Evolutionary conservation across 2,329 filamentous ascomycete genomes (phyloP), one percentile per base, ranked within the genome.

Genomic region (Trichoderma lentiforme): DNA sequence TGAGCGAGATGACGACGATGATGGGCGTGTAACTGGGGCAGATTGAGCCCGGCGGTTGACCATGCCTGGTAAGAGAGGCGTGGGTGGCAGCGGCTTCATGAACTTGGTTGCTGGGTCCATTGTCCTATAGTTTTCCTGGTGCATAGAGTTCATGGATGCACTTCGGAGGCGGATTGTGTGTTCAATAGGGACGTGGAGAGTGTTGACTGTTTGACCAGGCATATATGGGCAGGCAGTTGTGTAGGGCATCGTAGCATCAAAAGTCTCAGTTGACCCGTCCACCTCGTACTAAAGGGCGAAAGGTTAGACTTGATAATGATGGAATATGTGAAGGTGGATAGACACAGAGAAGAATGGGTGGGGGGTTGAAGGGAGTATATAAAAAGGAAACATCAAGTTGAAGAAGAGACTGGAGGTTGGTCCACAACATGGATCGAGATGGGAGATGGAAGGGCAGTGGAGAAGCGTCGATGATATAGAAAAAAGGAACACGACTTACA

Each of bases 141-240:
- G 82, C 65, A 90, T 82, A 7, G 90, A 91, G 76, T 84, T 90
- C 75, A 89, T 84, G 5, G 92, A 94, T 71, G 86, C 89, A 76
- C 91, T 92, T 73, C 91, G 88, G 73, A 86, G 82, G 72, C 89
- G 86, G 74, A 84, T 82, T 56, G 85, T 82, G 74, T 87, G 86
- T 80, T 97, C 92, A 39, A 89, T 84, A 15, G 95, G 95, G 12
- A 98, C 89, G 70, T 92, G 90, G 71, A 98, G 84, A 15, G 94
- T 89, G 82, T 98, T 98, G 79, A 98, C 89, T 2, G 88, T 88
- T 81, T 98, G 95, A 15, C 95, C 95, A 4, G 95, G 95, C 30
- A 98, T 87, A 74, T 95, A 90, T 43, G 95, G 94, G 78, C 95
- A 98, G 57, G 88, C 83, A 3, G 89, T 94, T 2, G 95, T 97